Evolutionary conservation across 306 rosid genomes (phyloP), one percentile per base, ranked within the genome.

Genomic region (Pterocarpus macrocarpus): DNA sequence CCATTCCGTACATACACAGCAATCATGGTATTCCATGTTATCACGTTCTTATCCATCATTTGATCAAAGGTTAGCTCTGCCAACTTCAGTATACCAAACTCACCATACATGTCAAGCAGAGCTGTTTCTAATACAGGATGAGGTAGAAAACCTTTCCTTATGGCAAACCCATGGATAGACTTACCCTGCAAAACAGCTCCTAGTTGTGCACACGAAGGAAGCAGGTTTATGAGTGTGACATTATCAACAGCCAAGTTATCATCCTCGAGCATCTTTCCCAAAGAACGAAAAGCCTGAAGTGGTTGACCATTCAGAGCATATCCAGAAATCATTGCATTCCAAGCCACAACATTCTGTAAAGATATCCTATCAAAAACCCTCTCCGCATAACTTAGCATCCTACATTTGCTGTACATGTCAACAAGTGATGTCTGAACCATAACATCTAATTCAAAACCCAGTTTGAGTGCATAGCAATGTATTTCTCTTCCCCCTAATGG

Each of bases 271-370:
- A 91, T 87, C 77, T 14, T 84, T 83, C 45, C 78, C 80, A 80
- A 84, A 80, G 87, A 82, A 78, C 63, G 49, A 73, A 82, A 82
- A 17, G 91, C 74, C 55, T 65, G 41, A 7, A 65, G 13, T 1
- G 79, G 82, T 44, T 1, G 49, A 12, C 50, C 75, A 78, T 87
- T 82, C 49, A 38, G 71, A 7, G 79, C 75, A 73, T 84, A 91
- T 5, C 86, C 90, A 28, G 83, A 78, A 16, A 91, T 86, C 88
- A 91, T 87, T 35, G 85, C 89, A 68, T 89, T 91, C 92, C 95
- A 91, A 78, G 80, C 88, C 78, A 83, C 89, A 64, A 84, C 41
- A 73, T 73, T 87, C 78, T 63, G 85, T 2, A n/a, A 39, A 72
- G 79, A 62, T 32, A 89, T 75, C 75, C 65, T 72, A 58, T 73